These are phyloP conservation scores for Protomyces arabidopsidicola DNA, from an alignment of 1,139 yeast species.

Conservation along the genomic window DNA sequence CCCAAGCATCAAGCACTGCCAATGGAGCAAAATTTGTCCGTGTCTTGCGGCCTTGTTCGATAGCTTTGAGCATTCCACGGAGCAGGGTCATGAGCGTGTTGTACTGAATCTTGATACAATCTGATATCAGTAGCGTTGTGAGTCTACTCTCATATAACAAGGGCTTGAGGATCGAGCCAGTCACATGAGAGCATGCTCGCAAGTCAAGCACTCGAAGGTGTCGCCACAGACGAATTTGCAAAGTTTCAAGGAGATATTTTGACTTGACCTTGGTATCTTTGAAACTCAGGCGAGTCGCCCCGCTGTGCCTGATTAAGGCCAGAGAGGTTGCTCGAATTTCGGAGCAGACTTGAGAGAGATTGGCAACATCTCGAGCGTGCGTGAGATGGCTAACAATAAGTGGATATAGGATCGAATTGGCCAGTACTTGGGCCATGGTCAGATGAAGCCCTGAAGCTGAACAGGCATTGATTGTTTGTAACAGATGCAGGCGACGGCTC, in stretches of 20 bases:
- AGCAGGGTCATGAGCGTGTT: background rate
- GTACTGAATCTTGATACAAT: slow-evolving; percentile 5
- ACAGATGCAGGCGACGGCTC: too few species aligned
- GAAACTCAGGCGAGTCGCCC: background rate
- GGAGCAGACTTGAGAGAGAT: background rate
- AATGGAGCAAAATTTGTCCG: slow-evolving; percentile 1
- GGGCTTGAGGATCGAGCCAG: background rate
- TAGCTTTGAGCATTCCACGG: background rate
- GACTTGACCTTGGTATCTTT: slow-evolving; percentile 4
- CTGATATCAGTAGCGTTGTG: slow-evolving; percentile 2
- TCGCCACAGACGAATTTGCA: slow-evolving; percentile 1
- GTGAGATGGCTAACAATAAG: background rate
- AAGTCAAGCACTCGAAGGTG: background rate
- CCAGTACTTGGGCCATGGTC: background rate
- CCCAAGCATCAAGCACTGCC: slow-evolving; percentile 10
- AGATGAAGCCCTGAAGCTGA: too few species aligned
- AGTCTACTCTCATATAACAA: background rate
- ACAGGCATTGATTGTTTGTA: too few species aligned
- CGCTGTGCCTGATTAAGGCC: background rate
- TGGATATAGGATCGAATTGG: background rate
- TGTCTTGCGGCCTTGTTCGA: background rate
- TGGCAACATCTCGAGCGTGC: background rate
- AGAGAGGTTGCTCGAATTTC: slow-evolving; percentile 8
- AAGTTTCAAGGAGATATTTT: background rate
- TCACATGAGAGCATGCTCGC: background rate